Conservation (phyloP, 305 asterid species). For the Solanum hybrid region DNA sequence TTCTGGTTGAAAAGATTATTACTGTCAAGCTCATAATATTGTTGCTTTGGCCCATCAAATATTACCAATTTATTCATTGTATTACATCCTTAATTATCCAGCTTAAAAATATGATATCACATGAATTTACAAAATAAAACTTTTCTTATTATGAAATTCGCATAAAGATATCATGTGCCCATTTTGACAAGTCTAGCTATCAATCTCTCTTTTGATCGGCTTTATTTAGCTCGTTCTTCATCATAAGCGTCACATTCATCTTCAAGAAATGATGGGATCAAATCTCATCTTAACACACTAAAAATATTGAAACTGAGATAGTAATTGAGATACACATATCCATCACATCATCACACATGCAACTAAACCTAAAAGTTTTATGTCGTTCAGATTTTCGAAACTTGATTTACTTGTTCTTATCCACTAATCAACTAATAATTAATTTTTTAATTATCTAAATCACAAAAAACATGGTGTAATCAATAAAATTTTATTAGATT, state of each 20-base stretch:
- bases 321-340: neutral
- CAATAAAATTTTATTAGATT: neutral
- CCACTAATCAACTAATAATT: neutral
- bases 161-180: neutral
- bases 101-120: neutral
- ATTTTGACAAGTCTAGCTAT: neutral
- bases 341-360: neutral
- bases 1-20: neutral
- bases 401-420: neutral
- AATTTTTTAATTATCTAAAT: too few species aligned
- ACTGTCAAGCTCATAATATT: neutral
- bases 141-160: too few species aligned
- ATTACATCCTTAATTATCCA: neutral
- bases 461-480: neutral
- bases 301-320: too few species aligned
- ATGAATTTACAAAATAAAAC: neutral
- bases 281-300: neutral
- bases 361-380: neutral
- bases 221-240: neutral
- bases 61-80: neutral
- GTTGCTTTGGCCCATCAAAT: neutral
- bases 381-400: neutral
- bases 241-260: too few species aligned
- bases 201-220: neutral
- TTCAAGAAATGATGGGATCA: neutral